Evolutionary conservation across 345 rosid species (phyloP), one percentile per base, ranked within the genome.

Genomic region (Acer saccharum): DNA sequence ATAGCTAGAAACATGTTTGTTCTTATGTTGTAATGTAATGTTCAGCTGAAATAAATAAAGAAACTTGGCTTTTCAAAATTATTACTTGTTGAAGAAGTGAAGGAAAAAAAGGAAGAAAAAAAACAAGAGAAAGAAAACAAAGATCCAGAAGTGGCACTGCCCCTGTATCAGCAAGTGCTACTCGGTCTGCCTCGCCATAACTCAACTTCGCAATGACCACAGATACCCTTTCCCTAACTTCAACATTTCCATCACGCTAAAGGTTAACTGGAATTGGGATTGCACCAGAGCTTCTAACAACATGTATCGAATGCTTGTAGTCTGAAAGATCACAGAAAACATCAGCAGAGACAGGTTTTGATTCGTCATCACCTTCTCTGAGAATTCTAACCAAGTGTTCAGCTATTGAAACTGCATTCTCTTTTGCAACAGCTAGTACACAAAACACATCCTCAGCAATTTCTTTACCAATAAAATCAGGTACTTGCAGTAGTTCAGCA

Each of bases 371-470:
- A 2, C 93, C 93, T 79, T 88, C 90, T 82, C 86, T 86, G 74
- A 89, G 84, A 68, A 90, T 86, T 81, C 89, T 86, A 71, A 86
- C 91, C 68, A 86, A 65, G 39, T 86, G 85, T 46, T 87, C 89
- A 44, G 85, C 89, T 72, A 90, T 87, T 54, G 66, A 46, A 78
- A 83, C 78, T 3, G 89, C 89, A 79, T 89, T 91, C 63, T n/a
- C 82, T 67, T 89, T 91, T 39, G 85, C 84, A 71, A 89, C 84
- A 72, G 93, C 29, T 27, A 27, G 29, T 27, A 27, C 2, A 79
- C 88, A 86, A 35, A 91, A 88, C 41, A 77, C 93, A 80, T 91
- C 93, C 76, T 88, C 89, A 0, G 91, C 90, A 55, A 91, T 84
- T 79, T 91, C 91, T 84, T 77, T 87, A 57, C 90, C 95, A 73